phyloP scores from a whole-genome alignment of 1,284 basidiomycete species.

The Microbotryum silenes-acaulis region DNA sequence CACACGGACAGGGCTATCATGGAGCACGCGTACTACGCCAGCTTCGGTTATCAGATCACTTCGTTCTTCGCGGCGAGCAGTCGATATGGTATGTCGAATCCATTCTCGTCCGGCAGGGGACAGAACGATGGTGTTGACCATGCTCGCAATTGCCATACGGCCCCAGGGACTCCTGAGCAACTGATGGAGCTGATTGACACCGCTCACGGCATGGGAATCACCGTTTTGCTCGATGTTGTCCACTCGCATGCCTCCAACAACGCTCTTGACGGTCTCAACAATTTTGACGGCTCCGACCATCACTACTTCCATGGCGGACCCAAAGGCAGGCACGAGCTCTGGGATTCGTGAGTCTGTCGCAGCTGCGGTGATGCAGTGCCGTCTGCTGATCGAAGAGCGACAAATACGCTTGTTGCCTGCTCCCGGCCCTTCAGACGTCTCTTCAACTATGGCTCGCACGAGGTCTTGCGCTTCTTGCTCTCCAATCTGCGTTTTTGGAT shows the following conservation, averaged over 20 bases:
- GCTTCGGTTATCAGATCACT: constrained; percentile 96
- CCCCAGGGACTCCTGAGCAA: constrained; percentile 70
- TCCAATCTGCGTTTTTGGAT: constrained; percentile 94
- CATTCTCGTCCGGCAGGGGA: too few species aligned
- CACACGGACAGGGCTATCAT: constrained; percentile 53
- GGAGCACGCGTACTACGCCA: constrained; percentile 99
- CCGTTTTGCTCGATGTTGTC: constrained; percentile 89
- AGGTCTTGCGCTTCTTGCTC: constrained; percentile 87
- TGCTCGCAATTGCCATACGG: too few species aligned
- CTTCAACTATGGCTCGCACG: constrained; percentile 93
- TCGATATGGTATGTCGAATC: constrained; percentile 54
- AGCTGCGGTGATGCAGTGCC: constrained; percentile 34
- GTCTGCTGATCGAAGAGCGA: not conserved
- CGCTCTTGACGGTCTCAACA: constrained; percentile 86
- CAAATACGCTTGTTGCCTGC: not conserved
- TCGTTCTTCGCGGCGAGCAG: constrained; percentile 97
- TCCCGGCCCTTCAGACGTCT: constrained; percentile 50
- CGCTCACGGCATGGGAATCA: constrained; percentile 85
- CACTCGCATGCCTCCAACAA: constrained; percentile 99
- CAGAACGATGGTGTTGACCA: too few species aligned
- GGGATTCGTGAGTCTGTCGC: constrained; percentile 56
- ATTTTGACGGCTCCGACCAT: constrained; percentile 93
- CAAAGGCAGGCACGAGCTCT: constrained; percentile 86
- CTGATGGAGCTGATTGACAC: constrained; percentile 91
- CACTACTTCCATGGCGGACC: constrained; percentile 91